phyloP scores from a whole-genome alignment of 2,329 filamentous ascomycete genomes.

The Fusarium zealandicum region DNA sequence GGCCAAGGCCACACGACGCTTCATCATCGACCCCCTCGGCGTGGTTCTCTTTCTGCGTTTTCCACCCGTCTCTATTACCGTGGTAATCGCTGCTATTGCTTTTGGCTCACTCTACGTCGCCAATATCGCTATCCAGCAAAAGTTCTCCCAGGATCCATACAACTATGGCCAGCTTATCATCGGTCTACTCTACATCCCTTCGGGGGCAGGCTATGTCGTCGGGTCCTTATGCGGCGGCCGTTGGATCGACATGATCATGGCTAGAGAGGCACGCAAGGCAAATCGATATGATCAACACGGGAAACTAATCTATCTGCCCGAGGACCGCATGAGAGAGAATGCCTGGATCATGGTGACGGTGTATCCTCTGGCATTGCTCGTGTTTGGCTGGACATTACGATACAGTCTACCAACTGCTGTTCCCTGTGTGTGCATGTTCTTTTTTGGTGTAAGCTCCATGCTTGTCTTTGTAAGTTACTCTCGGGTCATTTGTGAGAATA shows the following conservation, averaged over 20 bases:
- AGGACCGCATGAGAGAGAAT: constrained; percentile 85
- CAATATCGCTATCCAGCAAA: constrained; percentile 78
- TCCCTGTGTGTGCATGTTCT: constrained; percentile 70
- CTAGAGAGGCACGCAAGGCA: constrained; percentile 73
- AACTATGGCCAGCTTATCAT: constrained; percentile 71
- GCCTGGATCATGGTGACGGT: constrained; percentile 76
- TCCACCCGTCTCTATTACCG: constrained; percentile 74
- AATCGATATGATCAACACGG: constrained; percentile 73
- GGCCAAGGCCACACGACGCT: constrained; percentile 61
- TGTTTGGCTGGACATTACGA: constrained; percentile 78
- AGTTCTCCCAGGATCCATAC: constrained; percentile 73
- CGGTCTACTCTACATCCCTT: constrained; percentile 79
- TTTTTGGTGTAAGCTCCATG: constrained; percentile 82
- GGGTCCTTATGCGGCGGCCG: constrained; percentile 73
- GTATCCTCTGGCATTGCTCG: constrained; percentile 74
- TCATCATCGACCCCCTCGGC: constrained; percentile 74
- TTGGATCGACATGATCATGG: constrained; percentile 86
- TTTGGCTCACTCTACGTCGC: constrained; percentile 79
- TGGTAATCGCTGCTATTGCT: constrained; percentile 76
- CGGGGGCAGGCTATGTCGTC: constrained; percentile 74
- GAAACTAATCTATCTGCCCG: constrained; percentile 72
- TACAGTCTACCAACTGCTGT: constrained; percentile 71
- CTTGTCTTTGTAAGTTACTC: constrained; percentile 68
- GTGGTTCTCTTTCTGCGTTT: constrained; percentile 77
- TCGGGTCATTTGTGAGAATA: background rate